Conservation (phyloP, 2,329 filamentous ascomycete species). For the Monilinia laxa region DNA sequence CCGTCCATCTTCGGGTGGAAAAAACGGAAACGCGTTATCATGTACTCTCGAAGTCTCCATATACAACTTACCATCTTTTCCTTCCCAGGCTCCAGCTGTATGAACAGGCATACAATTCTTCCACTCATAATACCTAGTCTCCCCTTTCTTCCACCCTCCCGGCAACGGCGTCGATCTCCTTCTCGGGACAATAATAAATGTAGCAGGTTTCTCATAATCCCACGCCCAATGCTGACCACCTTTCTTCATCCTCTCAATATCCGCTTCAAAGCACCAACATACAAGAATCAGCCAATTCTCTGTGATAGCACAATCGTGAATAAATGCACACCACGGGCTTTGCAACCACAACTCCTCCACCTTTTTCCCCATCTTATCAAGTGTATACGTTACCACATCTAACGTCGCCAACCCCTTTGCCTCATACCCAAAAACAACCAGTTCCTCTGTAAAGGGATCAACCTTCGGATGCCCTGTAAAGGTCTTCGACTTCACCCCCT, state of each 20-base stretch:
- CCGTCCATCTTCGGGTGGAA: conserved; percentile 42
- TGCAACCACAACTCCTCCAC: conserved; percentile 49
- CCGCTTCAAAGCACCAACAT: conserved; percentile 42
- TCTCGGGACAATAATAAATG: conserved; percentile 53
- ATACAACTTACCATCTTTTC: conserved; percentile 41
- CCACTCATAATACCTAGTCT: conserved; percentile 15
- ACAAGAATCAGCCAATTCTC: conserved; percentile 42
- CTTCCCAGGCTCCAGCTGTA: conserved; percentile 41
- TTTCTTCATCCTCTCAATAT: conserved; percentile 45
- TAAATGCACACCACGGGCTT: conserved; percentile 52
- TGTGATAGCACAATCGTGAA: conserved; percentile 50
- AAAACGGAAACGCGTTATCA: conserved; percentile 40
- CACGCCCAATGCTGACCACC: conserved; percentile 52
- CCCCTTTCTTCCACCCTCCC: background rate
- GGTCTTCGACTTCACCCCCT: conserved; percentile 45
- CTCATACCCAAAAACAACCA: conserved; percentile 53
- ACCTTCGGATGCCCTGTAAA: conserved; percentile 55
- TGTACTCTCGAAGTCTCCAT: conserved; percentile 44
- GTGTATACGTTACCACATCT: conserved; percentile 48
- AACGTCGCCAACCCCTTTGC: conserved; percentile 47
- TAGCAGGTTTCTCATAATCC: conserved; percentile 53
- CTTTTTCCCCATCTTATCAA: conserved; percentile 45
- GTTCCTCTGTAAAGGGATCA: conserved; percentile 50
- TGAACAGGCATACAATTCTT: conserved; percentile 33
- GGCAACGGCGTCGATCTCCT: conserved; percentile 39